Conservation (phyloP, 176 grass and related monocot species). For the Thinopyrum elongatum region DNA sequence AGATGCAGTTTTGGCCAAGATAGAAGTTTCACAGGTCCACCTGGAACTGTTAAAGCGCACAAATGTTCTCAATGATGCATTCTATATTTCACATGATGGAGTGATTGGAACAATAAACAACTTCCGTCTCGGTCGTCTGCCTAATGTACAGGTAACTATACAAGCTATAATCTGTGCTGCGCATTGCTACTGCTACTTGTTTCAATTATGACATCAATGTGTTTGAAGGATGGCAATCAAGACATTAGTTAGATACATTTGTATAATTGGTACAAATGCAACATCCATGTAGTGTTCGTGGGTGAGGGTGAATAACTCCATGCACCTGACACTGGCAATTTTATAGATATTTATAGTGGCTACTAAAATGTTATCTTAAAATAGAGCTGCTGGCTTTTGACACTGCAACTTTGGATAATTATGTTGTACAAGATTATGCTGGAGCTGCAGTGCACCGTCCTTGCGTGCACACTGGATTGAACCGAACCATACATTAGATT, state of each 20-base stretch:
- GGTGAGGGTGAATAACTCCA: not conserved
- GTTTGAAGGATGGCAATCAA: not conserved
- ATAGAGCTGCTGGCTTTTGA: not conserved
- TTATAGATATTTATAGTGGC: not conserved
- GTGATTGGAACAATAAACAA: slow-evolving; percentile 96
- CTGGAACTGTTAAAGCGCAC: slow-evolving; percentile 85
- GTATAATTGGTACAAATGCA: not conserved
- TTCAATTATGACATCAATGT: not conserved
- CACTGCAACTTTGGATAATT: not conserved
- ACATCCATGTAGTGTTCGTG: not conserved
- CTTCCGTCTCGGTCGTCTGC: slow-evolving; percentile 81
- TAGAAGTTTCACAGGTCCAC: slow-evolving; percentile 92
- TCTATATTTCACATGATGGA: slow-evolving; percentile 91
- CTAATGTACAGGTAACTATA: slow-evolving; percentile 64
- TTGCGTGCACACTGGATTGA: not conserved
- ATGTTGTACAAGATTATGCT: not conserved
- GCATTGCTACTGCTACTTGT: not conserved
- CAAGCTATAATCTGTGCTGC: not conserved
- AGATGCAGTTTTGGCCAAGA: slow-evolving; percentile 92
- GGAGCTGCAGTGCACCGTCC: not conserved
- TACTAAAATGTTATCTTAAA: not conserved
- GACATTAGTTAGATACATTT: not conserved
- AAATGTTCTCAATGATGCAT: slow-evolving; percentile 90
- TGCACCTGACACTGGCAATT: not conserved
- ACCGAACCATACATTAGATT: not conserved